Evolutionary conservation across 2,329 filamentous ascomycete species (phyloP), one percentile per base, ranked within the genome.

Genomic region (Colletotrichum tanaceti): DNA sequence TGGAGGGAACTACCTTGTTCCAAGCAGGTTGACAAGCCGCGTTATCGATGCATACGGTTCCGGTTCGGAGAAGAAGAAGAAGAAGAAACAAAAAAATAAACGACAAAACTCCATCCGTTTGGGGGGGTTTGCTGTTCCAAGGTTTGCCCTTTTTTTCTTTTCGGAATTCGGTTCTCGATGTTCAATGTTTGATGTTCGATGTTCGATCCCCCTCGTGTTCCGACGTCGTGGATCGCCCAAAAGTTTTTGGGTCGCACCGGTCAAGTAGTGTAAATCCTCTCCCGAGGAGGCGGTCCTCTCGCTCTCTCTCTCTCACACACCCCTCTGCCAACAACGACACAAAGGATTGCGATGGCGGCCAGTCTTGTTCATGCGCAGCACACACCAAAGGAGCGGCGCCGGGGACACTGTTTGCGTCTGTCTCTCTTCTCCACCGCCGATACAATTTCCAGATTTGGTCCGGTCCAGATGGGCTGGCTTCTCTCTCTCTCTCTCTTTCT

Each of bases 1-100:
- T n/a, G n/a, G n/a, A n/a, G 66, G 63, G 69, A 61, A 65, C 47
- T 71, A 71, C 69, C 69, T 71, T 62, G 69, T 71, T n/a, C 65
- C 57, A 57, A 49, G 57, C 50, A 58, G 44, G 57, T 54, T 44
- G 58, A 62, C 49, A 52, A 60, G 55, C 59, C 49, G 55, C 54
- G 65, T 55, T 70, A 70, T 68, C 57, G 59, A 70, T 65, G 65
- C 64, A 68, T 68, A 44, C 68, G 65, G 61, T 64, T 57, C 47
- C n/a, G n/a, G n/a, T n/a, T n/a, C n/a, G 62, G 58, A 38, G 38
- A 46, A 60, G 44, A 55, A 58, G n/a, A n/a, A n/a, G n/a, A n/a
- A n/a, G n/a, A n/a, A n/a, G n/a, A n/a, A n/a, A n/a, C n/a, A n/a
- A n/a, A n/a, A n/a, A n/a, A 43, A 57, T 35, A 50, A 24, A 49